Evolutionary conservation across 2,329 filamentous ascomycete genomes (phyloP).

Genomic region (Neophaeococcomyces aloes): DNA sequence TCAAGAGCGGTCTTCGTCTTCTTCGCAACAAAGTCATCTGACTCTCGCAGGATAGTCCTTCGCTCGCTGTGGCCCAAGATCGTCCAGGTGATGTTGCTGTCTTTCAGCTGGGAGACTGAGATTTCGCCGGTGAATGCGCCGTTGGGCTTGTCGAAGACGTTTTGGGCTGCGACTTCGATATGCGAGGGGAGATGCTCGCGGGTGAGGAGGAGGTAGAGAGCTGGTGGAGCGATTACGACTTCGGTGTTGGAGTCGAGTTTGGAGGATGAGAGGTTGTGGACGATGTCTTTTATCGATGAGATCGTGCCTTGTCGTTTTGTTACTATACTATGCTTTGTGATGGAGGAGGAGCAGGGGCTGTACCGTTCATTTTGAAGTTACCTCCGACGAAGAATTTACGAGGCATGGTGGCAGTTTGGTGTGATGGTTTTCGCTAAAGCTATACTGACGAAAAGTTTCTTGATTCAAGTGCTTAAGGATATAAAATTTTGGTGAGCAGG

Average conservation of each 20-base stretch:
- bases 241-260: constrained; percentile 50
- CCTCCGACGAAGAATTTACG: constrained; percentile 96
- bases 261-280: constrained; percentile 78
- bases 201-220: constrained; percentile 80
- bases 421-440: too few relatives aligned
- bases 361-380: constrained; percentile 93
- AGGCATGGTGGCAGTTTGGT: constrained; percentile 57
- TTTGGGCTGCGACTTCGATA: constrained; percentile 85
- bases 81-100: constrained; percentile 78
- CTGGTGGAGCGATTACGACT: constrained; percentile 85
- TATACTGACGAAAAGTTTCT: too few relatives aligned
- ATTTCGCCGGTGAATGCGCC: constrained; percentile 97
- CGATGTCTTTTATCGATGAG: constrained; percentile 81
- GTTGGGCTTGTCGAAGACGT: constrained; percentile 94
- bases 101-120: constrained; percentile 80
- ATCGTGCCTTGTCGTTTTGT: constrained; percentile 61
- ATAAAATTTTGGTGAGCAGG: too few relatives aligned
- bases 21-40: constrained; percentile 71
- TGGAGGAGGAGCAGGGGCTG: constrained; percentile 8
- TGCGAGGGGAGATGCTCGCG: constrained; percentile 65
- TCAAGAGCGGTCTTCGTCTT: constrained; percentile 93
- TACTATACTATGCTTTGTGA: background rate
- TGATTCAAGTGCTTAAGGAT: too few relatives aligned
- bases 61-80: constrained; percentile 94
- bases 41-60: constrained; percentile 78